Evolutionary conservation across 371 early-diverging fungal species (phyloP).

Genomic region (Vairimorpha apis): DNA sequence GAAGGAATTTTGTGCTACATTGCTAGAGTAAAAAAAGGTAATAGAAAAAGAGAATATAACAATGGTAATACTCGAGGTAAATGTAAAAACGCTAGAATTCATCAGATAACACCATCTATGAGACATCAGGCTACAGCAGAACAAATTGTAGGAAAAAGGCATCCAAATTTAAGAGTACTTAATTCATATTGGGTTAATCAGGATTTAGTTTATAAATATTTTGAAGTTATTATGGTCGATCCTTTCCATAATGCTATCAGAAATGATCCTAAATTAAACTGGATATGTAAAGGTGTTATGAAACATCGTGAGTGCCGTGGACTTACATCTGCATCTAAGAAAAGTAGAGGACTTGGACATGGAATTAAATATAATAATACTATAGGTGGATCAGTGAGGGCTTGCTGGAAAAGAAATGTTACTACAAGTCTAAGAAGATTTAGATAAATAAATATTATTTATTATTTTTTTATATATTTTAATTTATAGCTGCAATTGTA

Average conservation of each 20-base stretch:
- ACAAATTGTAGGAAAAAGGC: constrained; percentile 85
- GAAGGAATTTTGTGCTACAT: constrained; percentile 92
- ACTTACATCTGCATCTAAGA: constrained; percentile 86
- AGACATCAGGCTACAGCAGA: constrained; percentile 83
- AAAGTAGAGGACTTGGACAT: constrained; percentile 89
- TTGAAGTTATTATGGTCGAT: constrained; percentile 93
- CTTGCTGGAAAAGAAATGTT: constrained; percentile 69
- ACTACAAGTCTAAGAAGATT: constrained; percentile 67
- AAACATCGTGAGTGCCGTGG: constrained; percentile 95
- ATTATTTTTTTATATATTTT: not conserved
- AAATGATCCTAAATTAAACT: constrained; percentile 91
- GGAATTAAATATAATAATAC: constrained; percentile 94
- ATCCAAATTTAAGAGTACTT: constrained; percentile 83
- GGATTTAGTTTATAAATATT: constrained; percentile 94
- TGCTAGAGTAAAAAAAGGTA: constrained; percentile 92
- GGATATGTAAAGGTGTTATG: constrained; percentile 89
- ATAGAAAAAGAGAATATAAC: constrained; percentile 78
- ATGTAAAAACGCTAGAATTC: constrained; percentile 88
- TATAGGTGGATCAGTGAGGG: constrained; percentile 82
- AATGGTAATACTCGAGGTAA: constrained; percentile 95
- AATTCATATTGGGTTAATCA: constrained; percentile 97
- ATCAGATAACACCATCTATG: constrained; percentile 86
- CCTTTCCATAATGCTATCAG: constrained; percentile 88
- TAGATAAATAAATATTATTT: constrained; percentile 50
- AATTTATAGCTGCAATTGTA: not conserved